Conservation (phyloP, 441 rosid genomes). For the Breynia disticha region DNA sequence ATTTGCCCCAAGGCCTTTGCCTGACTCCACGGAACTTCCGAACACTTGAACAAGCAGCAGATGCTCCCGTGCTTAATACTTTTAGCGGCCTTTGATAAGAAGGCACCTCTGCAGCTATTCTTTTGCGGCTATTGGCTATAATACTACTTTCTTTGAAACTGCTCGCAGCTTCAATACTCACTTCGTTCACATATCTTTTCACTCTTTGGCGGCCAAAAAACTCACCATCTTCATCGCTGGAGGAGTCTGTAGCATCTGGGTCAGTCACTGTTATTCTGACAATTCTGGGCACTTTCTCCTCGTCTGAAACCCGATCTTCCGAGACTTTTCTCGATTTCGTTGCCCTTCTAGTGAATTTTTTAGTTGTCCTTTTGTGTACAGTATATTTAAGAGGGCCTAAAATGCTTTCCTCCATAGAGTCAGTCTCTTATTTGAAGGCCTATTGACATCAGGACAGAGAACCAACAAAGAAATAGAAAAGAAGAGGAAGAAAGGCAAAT, state of each 20-base stretch:
- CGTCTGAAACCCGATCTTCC: slow-evolving; percentile 7
- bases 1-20: slow-evolving; percentile 95
- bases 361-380: slow-evolving; percentile 39
- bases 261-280: slow-evolving; percentile 58
- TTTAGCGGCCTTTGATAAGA: slow-evolving; percentile 17
- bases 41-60: slow-evolving; percentile 8
- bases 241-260: slow-evolving; percentile 85
- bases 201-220: slow-evolving; percentile 43
- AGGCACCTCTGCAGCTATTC: slow-evolving; percentile 17
- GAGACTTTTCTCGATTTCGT: slow-evolving; percentile 13
- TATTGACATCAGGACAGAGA: slow-evolving; percentile 33
- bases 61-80: background rate
- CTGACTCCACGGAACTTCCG: slow-evolving; percentile 86
- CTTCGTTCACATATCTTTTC: slow-evolving; percentile 55
- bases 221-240: slow-evolving; percentile 66
- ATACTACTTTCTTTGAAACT: slow-evolving; percentile 10
- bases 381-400: slow-evolving; percentile 53
- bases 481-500: slow-evolving; percentile 4
- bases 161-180: slow-evolving; percentile 32
- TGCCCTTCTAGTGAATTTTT: slow-evolving; percentile 31
- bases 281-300: slow-evolving; percentile 9
- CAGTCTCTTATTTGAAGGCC: too few species aligned
- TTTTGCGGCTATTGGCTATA: slow-evolving; percentile 20
- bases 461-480: slow-evolving; percentile 7
- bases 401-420: slow-evolving; percentile 37